Base-by-base conservation (phyloP, 1,284 basidiomycete species). In the Austroboletus rostrupii region DNA sequence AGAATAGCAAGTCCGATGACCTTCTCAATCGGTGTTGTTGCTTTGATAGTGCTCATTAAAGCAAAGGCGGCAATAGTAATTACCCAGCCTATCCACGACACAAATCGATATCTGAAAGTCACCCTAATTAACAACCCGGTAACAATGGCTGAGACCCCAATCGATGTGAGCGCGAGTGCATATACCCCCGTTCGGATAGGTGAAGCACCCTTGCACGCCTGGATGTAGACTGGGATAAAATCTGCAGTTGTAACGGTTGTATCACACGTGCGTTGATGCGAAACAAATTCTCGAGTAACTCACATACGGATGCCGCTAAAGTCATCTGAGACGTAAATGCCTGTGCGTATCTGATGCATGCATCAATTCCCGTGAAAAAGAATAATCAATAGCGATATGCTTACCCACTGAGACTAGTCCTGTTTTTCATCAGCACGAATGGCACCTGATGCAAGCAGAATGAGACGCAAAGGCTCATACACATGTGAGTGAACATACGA, bases 371-470 rank as follows among this genome's bases (percentile, higher is more conserved):
- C 32, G n/a, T 16, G 32, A 35, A 20, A 35, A 20, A 12, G 1
- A 13, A 16, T 9, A 2, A 7, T 28, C 1, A 3, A 11, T 28
- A 7, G 3, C 11, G 12, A 13, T 12, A 3, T 5, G 7, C 57
- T 38, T 35, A 59, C 54, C 56, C 56, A 23, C 56, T 57, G 31
- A 50, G 10, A n/a, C 54, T 57, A 7, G 57, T 57, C 26, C 33
- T 3, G 17, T 57, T 59, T 26, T 46, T 54, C 48, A 59, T 36
- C 29, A 59, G 2, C 2, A 48, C 43, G 19, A 54, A 35, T 2
- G 56, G 57, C 4, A 59, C 46, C 57, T 59, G 13, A 13, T 17
- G 5, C 11, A n/a, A 16, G n/a, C 14, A 1, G 7, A n/a, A 7
- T 43, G 5, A 53, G 28, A n/a, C 29, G 17, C 19, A 16, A 31